Conservation (phyloP, 768 basidiomycete genomes). For the Mycena rosella region DNA sequence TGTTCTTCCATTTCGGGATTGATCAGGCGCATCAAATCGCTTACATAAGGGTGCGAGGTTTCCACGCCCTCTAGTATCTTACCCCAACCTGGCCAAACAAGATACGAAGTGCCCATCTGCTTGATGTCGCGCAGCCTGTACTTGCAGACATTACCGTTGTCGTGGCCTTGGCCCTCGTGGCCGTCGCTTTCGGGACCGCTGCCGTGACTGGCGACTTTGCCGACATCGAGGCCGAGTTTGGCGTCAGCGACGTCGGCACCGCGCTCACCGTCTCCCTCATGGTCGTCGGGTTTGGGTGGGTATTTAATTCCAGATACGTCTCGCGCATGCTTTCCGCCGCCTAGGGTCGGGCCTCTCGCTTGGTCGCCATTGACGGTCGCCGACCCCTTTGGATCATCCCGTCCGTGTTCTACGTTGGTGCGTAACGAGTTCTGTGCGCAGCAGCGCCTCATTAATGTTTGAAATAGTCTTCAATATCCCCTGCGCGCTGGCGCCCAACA, state of each 20-base stretch:
- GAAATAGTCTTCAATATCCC: conserved; percentile 44
- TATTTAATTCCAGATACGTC: conserved; percentile 42
- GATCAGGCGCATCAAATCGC: too few relatives aligned
- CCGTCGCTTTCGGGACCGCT: conserved; percentile 52
- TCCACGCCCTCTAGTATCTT: too few relatives aligned
- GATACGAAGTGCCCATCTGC: too few relatives aligned
- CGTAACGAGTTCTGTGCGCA: conserved; percentile 19
- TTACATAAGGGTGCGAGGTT: too few relatives aligned
- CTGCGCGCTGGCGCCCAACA: conserved; percentile 50
- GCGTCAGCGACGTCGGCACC: conserved; percentile 48
- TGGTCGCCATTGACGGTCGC: conserved; percentile 51
- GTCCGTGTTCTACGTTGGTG: conserved; percentile 52
- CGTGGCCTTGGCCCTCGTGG: conserved; percentile 48
- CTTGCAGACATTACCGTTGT: too few relatives aligned
- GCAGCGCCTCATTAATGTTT: neutral
- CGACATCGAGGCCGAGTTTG: conserved; percentile 48
- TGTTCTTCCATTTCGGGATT: too few relatives aligned
- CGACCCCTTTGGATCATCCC: conserved; percentile 53
- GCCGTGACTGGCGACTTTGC: conserved; percentile 53
- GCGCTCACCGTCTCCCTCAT: conserved; percentile 52
- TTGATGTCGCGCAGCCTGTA: too few relatives aligned
- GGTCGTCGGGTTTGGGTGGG: conserved; percentile 52
- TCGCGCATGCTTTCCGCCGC: too few relatives aligned
- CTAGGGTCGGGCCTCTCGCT: conserved; percentile 38
- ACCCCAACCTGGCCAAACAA: too few relatives aligned